Evolutionary conservation across 805 yeast genomes (phyloP).

Genomic region (Suhomyces pyralidae): DNA sequence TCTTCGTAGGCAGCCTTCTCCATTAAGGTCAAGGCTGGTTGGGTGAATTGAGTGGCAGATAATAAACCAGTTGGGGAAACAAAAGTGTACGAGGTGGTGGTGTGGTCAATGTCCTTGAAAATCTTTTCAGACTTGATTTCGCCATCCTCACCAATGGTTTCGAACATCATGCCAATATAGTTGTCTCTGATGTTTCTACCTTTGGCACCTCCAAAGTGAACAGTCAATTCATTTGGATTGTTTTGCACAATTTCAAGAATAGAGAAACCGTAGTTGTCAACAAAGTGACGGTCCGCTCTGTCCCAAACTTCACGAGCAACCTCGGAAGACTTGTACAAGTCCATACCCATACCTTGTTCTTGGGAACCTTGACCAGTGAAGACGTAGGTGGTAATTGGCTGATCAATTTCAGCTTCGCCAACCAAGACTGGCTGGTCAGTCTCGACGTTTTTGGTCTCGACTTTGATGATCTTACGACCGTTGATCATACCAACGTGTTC

Average conservation of each 20-base stretch:
- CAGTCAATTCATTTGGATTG: conserved; percentile 93
- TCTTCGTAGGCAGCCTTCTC: conserved; percentile 99
- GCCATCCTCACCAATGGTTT: conserved; percentile 85
- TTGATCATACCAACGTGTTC: conserved; percentile 99
- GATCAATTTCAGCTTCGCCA: conserved; percentile 99
- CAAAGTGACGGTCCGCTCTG: conserved; percentile 91
- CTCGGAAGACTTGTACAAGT: conserved; percentile 81
- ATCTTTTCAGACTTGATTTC: conserved; percentile 86
- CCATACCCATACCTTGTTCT: conserved; percentile 99
- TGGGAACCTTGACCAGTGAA: conserved; percentile 99
- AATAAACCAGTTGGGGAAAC: conserved; percentile 90
- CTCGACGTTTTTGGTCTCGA: conserved; percentile 80
- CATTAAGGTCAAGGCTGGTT: conserved; percentile 98
- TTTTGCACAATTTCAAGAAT: conserved; percentile 91
- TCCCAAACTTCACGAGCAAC: conserved; percentile 98
- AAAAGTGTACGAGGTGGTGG: conserved; percentile 83
- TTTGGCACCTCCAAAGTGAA: conserved; percentile 96
- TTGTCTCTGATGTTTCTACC: conserved; percentile 94
- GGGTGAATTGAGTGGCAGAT: conserved; percentile 98
- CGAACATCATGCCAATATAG: conserved; percentile 96
- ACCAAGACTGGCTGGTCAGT: conserved; percentile 72
- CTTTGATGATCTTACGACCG: conserved; percentile 95
- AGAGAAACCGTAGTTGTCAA: conserved; percentile 93
- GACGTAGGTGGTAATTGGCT: conserved; percentile 93
- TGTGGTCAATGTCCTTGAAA: conserved; percentile 84